Evolutionary conservation across 1,139 yeast genomes (phyloP).

Genomic region (Eremothecium sinecaudum): DNA sequence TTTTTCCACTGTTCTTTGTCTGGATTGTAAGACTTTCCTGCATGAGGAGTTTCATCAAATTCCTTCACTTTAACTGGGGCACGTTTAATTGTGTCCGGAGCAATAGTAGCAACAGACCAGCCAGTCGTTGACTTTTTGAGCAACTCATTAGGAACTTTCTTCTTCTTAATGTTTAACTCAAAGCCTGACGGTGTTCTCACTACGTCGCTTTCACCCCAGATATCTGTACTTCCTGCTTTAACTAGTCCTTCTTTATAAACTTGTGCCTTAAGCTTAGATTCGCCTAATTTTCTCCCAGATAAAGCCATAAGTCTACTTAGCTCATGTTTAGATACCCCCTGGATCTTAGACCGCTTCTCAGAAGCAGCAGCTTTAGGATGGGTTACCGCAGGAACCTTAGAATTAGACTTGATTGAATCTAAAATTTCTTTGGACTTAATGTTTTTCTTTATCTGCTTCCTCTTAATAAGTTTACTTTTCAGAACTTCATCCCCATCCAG

Average conservation of each 20-base stretch:
- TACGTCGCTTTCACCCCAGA: constrained; percentile 45
- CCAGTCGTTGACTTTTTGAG: constrained; percentile 37
- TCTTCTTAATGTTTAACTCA: constrained; percentile 17
- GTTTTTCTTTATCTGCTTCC: constrained; percentile 37
- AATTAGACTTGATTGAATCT: constrained; percentile 44
- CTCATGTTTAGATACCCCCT: constrained; percentile 62
- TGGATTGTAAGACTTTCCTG: constrained; percentile 92
- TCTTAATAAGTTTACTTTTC: constrained; percentile 36
- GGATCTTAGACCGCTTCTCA: constrained; percentile 38
- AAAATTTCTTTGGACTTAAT: constrained; percentile 69
- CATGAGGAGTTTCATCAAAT: constrained; percentile 52
- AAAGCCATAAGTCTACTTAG: constrained; percentile 61
- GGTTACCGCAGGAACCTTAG: constrained; percentile 66
- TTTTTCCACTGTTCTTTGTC: constrained; percentile 74
- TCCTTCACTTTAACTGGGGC: constrained; percentile 45
- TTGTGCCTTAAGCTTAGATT: constrained; percentile 42
- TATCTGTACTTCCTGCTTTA: constrained; percentile 45
- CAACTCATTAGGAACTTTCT: constrained; percentile 34
- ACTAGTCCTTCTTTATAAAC: constrained; percentile 56
- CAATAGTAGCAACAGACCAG: constrained; percentile 44
- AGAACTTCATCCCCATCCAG: constrained; percentile 47
- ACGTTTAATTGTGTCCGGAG: constrained; percentile 49
- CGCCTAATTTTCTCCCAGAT: constrained; percentile 65
- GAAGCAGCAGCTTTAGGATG: constrained; percentile 32
- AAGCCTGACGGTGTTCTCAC: constrained; percentile 27